These are phyloP conservation scores for Pleoardoris graminearum DNA, from an alignment of 2,329 filamentous ascomycete genomes.

Conservation along the genomic window DNA sequence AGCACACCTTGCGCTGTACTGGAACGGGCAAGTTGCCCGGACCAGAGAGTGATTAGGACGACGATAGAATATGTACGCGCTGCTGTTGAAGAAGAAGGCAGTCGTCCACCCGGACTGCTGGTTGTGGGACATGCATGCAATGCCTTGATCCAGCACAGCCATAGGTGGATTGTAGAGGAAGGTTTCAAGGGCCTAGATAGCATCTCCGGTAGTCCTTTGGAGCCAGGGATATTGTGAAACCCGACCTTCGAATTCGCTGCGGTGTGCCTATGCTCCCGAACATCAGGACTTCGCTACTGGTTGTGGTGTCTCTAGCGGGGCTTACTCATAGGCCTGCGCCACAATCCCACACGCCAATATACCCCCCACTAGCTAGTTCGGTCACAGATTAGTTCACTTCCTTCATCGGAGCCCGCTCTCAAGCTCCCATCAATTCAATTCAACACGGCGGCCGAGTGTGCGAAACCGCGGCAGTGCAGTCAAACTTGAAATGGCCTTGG, in stretches of 20 bases:
- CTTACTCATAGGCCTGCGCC: too few species aligned
- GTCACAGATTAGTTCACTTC: background rate
- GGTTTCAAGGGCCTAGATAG: slow-evolving; percentile 75
- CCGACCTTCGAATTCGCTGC: too few species aligned
- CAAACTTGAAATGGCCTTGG: slow-evolving; percentile 27
- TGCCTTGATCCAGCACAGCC: slow-evolving; percentile 65
- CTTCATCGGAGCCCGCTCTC: background rate
- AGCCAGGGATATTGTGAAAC: background rate
- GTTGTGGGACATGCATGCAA: slow-evolving; percentile 85
- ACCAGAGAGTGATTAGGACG: slow-evolving; percentile 89
- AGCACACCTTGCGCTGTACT: slow-evolving; percentile 89
- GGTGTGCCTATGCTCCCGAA: too few species aligned
- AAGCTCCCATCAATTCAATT: background rate
- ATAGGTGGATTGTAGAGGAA: slow-evolving; percentile 84
- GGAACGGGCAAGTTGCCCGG: slow-evolving; percentile 89
- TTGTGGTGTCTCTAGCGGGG: too few species aligned
- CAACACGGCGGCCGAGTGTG: background rate
- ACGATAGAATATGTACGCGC: slow-evolving; percentile 77
- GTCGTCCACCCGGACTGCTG: slow-evolving; percentile 82
- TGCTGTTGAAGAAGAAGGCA: slow-evolving; percentile 87
- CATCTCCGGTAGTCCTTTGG: slow-evolving; percentile 14
- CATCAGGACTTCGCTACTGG: too few species aligned
- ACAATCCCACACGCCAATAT: background rate
- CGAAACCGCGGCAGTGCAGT: background rate
- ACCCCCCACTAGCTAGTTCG: background rate